phyloP scores from a whole-genome alignment of 805 yeast species.

The Metschnikowia bowlesiae region DNA sequence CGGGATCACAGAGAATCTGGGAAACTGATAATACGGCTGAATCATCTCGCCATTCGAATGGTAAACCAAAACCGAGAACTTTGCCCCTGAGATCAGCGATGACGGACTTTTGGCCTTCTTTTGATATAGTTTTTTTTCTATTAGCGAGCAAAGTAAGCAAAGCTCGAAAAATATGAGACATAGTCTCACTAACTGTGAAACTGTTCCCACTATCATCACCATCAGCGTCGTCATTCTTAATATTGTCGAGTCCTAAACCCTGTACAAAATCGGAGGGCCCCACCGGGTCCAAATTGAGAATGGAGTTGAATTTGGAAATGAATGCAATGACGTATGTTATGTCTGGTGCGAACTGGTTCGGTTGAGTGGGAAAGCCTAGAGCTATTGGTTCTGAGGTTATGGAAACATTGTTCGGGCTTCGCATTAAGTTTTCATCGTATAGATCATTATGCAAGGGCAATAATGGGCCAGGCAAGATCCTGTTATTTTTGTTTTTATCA shows the following conservation, averaged over 20 bases:
- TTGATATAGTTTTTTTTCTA: slow-evolving; percentile 28
- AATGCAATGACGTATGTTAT: slow-evolving; percentile 30
- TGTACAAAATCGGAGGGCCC: slow-evolving; percentile 38
- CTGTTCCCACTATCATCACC: not conserved
- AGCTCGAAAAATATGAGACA: slow-evolving; percentile 30
- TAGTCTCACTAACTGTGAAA: slow-evolving; percentile 23
- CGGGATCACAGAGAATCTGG: slow-evolving; percentile 5
- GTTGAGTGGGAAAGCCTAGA: slow-evolving; percentile 28
- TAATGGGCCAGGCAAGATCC: slow-evolving; percentile 39
- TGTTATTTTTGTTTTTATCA: slow-evolving; percentile 24
- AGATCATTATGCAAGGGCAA: slow-evolving; percentile 30
- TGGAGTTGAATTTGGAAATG: slow-evolving; percentile 27
- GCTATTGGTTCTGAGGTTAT: slow-evolving; percentile 27
- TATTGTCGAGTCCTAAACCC: slow-evolving; percentile 26
- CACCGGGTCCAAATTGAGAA: slow-evolving; percentile 20
- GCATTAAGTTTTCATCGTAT: slow-evolving; percentile 34
- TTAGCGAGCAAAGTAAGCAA: slow-evolving; percentile 34
- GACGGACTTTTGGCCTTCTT: slow-evolving; percentile 24
- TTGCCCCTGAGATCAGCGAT: slow-evolving; percentile 31
- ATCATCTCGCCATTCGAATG: slow-evolving; percentile 36
- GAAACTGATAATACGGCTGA: slow-evolving; percentile 6
- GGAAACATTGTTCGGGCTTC: slow-evolving; percentile 15
- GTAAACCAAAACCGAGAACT: slow-evolving; percentile 28
- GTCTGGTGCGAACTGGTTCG: slow-evolving; percentile 29
- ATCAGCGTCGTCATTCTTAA: not conserved